A percentile compares a stretch with the other conserved stretches of the same genome.
phyloP scores from a whole-genome alignment of 1,284 basidiomycete species.

The Ceratobasidium theobromae region DNA sequence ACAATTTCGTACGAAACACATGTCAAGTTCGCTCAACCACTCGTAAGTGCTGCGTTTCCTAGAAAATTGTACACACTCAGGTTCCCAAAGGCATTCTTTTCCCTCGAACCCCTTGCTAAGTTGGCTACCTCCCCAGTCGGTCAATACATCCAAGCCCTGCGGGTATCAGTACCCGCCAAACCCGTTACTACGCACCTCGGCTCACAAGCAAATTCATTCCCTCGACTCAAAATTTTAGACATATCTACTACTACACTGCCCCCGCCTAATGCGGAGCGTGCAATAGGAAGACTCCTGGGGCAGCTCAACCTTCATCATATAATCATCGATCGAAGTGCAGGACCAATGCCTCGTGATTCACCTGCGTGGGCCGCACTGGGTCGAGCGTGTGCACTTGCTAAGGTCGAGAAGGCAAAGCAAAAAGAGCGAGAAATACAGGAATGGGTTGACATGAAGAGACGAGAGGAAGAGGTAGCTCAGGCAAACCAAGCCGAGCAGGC shows the following conservation, averaged over 20 bases:
- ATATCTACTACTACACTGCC: slow-evolving; percentile 57
- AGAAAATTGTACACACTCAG: neutral
- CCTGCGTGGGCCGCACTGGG: slow-evolving; percentile 59
- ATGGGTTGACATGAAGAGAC: slow-evolving; percentile 47
- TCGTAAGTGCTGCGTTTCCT: slow-evolving; percentile 46
- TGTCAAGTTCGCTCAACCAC: slow-evolving; percentile 64
- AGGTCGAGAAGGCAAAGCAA: slow-evolving; percentile 55
- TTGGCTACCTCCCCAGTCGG: slow-evolving; percentile 53
- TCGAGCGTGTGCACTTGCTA: slow-evolving; percentile 55
- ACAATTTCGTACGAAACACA: slow-evolving; percentile 48
- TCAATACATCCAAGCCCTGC: slow-evolving; percentile 49
- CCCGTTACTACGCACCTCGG: slow-evolving; percentile 52
- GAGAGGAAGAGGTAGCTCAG: slow-evolving; percentile 31
- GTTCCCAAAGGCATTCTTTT: slow-evolving; percentile 51
- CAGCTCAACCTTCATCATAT: slow-evolving; percentile 52
- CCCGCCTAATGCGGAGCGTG: slow-evolving; percentile 45
- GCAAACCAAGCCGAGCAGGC: neutral
- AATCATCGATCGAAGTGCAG: slow-evolving; percentile 42
- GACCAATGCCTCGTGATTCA: slow-evolving; percentile 40
- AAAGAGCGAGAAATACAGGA: slow-evolving; percentile 58
- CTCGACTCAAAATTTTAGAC: slow-evolving; percentile 55
- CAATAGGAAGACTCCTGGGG: slow-evolving; percentile 51
- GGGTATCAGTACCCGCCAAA: slow-evolving; percentile 61
- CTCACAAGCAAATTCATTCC: slow-evolving; percentile 44
- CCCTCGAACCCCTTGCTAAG: slow-evolving; percentile 52